Conservation (phyloP, 2,329 filamentous ascomycete genomes). For the Trichoderma arundinaceum region DNA sequence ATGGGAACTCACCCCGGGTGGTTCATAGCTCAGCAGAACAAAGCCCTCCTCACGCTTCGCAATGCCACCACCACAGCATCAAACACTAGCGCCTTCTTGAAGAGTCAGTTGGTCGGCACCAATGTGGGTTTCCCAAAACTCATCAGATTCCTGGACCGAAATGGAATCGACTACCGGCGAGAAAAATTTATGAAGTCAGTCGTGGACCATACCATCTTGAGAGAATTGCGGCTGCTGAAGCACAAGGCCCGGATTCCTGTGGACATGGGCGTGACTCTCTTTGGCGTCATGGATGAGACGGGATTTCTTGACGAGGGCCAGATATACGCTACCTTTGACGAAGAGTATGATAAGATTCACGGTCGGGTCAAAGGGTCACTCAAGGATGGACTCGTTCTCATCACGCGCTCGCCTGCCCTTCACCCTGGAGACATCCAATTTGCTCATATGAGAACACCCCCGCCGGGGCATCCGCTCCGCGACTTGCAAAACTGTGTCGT, state of each 20-base stretch:
- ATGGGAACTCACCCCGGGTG: slow-evolving; percentile 63
- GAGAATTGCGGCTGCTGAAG: slow-evolving; percentile 75
- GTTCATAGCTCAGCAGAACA: slow-evolving; percentile 69
- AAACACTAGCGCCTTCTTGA: slow-evolving; percentile 71
- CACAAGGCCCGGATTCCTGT: slow-evolving; percentile 79
- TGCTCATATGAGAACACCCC: slow-evolving; percentile 66
- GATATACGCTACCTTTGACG: slow-evolving; percentile 68
- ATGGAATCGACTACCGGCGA: slow-evolving; percentile 68
- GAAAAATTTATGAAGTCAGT: slow-evolving; percentile 73
- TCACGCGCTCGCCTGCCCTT: slow-evolving; percentile 81
- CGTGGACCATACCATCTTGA: slow-evolving; percentile 72
- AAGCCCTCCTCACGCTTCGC: slow-evolving; percentile 65
- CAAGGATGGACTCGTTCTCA: slow-evolving; percentile 55
- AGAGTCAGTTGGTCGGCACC: slow-evolving; percentile 64
- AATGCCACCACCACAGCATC: slow-evolving; percentile 60
- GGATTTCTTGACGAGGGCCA: slow-evolving; percentile 68
- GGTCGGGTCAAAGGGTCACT: slow-evolving; percentile 42
- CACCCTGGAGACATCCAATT: slow-evolving; percentile 82
- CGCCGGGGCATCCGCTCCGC: slow-evolving; percentile 62
- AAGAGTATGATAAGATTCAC: slow-evolving; percentile 36
- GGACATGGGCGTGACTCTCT: slow-evolving; percentile 72
- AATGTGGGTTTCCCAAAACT: slow-evolving; percentile 65
- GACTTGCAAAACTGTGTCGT: slow-evolving; percentile 74
- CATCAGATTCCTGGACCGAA: slow-evolving; percentile 61
- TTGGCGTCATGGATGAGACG: slow-evolving; percentile 85